Conservation (phyloP, 1,139 yeast genomes). For the Dujonia santamariae region DNA sequence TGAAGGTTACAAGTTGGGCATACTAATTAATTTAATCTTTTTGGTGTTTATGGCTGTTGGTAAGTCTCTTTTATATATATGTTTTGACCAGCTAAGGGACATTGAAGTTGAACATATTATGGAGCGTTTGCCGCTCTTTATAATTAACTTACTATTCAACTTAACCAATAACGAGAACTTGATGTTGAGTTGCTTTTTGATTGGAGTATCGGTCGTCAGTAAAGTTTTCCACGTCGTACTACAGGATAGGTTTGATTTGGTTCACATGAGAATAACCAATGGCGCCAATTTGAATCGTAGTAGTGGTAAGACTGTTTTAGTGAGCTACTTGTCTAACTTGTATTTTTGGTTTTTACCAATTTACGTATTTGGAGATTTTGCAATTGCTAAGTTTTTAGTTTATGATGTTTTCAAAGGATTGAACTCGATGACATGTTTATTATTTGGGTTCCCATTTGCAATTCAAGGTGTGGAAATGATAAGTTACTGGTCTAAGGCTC, state of each 20-base stretch:
- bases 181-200: constrained; percentile 42
- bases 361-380: constrained; percentile 48
- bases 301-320: constrained; percentile 18
- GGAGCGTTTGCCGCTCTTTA: constrained; percentile 59
- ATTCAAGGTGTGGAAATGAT: constrained; percentile 57
- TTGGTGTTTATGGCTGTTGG: constrained; percentile 40
- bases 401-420: constrained; percentile 54
- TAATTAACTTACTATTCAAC: constrained; percentile 60
- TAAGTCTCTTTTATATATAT: constrained; percentile 40
- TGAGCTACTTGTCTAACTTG: constrained; percentile 15
- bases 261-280: constrained; percentile 37
- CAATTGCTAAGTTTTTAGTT: constrained; percentile 53
- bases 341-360: constrained; percentile 33
- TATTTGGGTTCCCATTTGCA: constrained; percentile 77
- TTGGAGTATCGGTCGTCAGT: constrained; percentile 47
- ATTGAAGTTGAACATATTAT: constrained; percentile 77
- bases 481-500: constrained; percentile 45
- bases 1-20: constrained; percentile 32
- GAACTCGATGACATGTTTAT: constrained; percentile 50
- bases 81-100: constrained; percentile 75
- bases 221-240: constrained; percentile 77
- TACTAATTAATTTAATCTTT: constrained; percentile 30
- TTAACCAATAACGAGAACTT: constrained; percentile 59
- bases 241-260: constrained; percentile 57
- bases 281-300: constrained; percentile 19